Percentiles rank a stretch among this genome's conserved stretches.
Evolutionary conservation across 768 basidiomycete genomes (phyloP).

Genomic region (Tylopilus sp.): DNA sequence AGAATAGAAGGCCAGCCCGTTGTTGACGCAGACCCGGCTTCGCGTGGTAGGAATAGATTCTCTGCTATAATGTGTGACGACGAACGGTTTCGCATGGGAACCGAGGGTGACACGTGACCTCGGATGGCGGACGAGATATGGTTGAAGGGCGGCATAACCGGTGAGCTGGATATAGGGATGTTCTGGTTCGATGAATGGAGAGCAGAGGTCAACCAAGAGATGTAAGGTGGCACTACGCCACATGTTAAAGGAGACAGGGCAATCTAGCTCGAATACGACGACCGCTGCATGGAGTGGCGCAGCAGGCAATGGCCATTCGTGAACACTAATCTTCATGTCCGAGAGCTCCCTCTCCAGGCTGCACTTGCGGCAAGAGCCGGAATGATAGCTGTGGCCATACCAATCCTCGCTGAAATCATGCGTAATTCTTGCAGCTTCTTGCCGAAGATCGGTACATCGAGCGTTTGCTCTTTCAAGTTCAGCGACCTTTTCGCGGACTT

Average conservation of each 20-base stretch:
- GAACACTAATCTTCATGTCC: constrained; percentile 30
- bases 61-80: constrained; percentile 11
- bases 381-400: background rate
- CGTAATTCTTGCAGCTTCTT: background rate
- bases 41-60: constrained; percentile 11
- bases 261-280: too few species aligned
- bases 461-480: constrained; percentile 27
- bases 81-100: constrained; percentile 21
- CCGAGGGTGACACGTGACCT: constrained; percentile 20
- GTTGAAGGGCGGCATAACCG: constrained; percentile 6
- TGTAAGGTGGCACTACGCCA: constrained; percentile 41
- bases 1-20: constrained; percentile 31
- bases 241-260: too few species aligned
- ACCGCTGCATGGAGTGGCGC: too few species aligned
- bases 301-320: too few species aligned
- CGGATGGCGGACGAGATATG: constrained; percentile 11
- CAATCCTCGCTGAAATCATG: constrained; percentile 4
- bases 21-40: constrained; percentile 29
- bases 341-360: constrained; percentile 13
- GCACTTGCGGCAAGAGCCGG: constrained; percentile 30
- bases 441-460: constrained; percentile 15
- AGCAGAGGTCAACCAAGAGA: constrained; percentile 37
- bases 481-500: too few species aligned
- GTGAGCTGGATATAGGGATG: constrained; percentile 13
- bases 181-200: constrained; percentile 1